Evolutionary conservation across 306 rosid species (phyloP), one percentile per base, ranked within the genome.

Genomic region (Malus asiatica): DNA sequence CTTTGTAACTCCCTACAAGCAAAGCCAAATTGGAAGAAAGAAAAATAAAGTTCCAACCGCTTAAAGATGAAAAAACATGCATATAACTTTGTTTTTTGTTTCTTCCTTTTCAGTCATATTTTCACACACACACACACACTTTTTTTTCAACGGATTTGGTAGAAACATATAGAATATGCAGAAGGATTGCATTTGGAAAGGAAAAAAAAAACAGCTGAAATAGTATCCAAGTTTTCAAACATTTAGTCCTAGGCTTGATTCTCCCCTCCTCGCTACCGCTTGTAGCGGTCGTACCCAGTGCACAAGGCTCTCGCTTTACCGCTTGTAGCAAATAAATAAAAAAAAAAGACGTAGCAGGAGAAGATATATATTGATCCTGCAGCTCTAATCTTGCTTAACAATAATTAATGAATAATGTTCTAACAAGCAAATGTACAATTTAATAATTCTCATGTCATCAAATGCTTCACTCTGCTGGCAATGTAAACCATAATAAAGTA

Each of bases 1-100:
- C 97, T 90, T 91, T 93, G 96, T 80, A 83, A 88, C 96, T 84
- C 89, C 82, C 76, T 65, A 81, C 97, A 93, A 91, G 98, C 96
- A 91, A 91, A 93, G 93, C 88, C 75, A 87, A 86, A 70, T 63
- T 80, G 85, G 84, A 85, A 81, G 20, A 48, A 15, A 48, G 20
- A 48, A 48, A 48, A 15, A 87, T 85, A 86, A 86, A 86, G 76
- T 83, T 91, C 86, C 86, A 84, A 83, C 87, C 77, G 62, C 79
- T 66, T 82, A 91, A 91, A 89, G 89, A 82, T 85, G 81, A 48
- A 40, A 52, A 25, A 15, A 42, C 27, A 20, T 3, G 20, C 3
- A 32, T 25, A 75, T 27, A 68, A 81, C 70, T 71, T 76, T 82
- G 63, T 68, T 80, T 69, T 48, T 80, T 57, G 25, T 71, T 72